Evolutionary conservation across 1,284 basidiomycete species (phyloP).

Genomic region (Austropuccinia psidii): DNA sequence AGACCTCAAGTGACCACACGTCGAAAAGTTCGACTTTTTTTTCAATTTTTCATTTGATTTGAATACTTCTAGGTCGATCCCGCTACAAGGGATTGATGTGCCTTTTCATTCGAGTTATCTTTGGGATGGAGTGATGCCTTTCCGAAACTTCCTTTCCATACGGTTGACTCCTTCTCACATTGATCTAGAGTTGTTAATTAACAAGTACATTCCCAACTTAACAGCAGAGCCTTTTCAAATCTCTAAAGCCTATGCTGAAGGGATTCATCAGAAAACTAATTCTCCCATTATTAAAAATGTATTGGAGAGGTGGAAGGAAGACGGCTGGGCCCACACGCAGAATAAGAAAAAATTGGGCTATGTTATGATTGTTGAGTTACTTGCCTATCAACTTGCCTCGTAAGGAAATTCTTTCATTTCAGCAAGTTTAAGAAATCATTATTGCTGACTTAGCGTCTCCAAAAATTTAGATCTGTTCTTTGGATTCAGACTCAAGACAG

Average conservation of each 20-base stretch:
- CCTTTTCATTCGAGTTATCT: constrained; percentile 98
- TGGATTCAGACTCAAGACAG: constrained; percentile 99
- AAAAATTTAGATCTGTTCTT: constrained; percentile 67
- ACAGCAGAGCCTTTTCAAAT: constrained; percentile 90
- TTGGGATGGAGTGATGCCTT: constrained; percentile 95
- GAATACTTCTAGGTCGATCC: constrained; percentile 66
- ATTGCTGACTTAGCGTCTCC: too few relatives aligned
- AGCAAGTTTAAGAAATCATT: neutral
- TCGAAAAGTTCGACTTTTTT: too few relatives aligned
- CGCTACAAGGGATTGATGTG: constrained; percentile 93
- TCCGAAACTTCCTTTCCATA: constrained; percentile 91
- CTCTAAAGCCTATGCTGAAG: constrained; percentile 78
- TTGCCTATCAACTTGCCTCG: constrained; percentile 78
- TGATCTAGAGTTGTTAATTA: constrained; percentile 82
- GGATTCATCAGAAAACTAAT: constrained; percentile 85
- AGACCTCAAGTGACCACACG: neutral
- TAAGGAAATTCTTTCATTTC: neutral
- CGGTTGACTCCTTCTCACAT: constrained; percentile 85
- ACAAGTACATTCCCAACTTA: constrained; percentile 94
- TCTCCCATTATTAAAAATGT: constrained; percentile 79
- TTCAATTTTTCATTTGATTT: too few relatives aligned
- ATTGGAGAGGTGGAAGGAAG: constrained; percentile 84
- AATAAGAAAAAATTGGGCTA: constrained; percentile 89
- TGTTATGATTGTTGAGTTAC: constrained; percentile 86
- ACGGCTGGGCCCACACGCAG: constrained; percentile 70